Evolutionary conservation across 1,284 basidiomycete species (phyloP).

Genomic region (Puccinia coronata): DNA sequence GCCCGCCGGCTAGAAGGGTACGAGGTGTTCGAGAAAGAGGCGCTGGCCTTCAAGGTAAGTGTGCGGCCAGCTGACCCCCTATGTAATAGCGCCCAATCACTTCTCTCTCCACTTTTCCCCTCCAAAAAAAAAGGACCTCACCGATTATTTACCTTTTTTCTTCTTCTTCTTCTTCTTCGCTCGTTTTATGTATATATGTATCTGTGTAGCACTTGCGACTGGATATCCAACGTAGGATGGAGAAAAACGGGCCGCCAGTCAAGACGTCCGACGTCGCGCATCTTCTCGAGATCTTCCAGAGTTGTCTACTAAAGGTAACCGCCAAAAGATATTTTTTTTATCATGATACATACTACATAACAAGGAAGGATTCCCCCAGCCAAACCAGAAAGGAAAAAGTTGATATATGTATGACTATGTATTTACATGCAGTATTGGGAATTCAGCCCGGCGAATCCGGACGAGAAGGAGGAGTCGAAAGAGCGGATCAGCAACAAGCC

Average conservation of each 20-base stretch:
- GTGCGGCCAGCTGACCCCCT: no score
- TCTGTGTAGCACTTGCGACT: conserved; percentile 71
- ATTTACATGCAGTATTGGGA: conserved; percentile 50
- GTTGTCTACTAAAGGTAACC: conserved; percentile 33
- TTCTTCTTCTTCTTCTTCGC: not conserved
- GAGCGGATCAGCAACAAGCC: conserved; percentile 29
- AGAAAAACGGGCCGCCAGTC: conserved; percentile 60
- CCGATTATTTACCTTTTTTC: not conserved
- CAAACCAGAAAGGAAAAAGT: no score
- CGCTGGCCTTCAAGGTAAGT: conserved; percentile 69
- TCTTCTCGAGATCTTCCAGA: conserved; percentile 75
- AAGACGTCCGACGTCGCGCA: conserved; percentile 75
- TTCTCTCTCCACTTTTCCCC: not conserved
- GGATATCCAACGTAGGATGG: conserved; percentile 68
- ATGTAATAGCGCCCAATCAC: no score
- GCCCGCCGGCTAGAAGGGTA: conserved; percentile 68
- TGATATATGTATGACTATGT: no score
- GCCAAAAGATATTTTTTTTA: not conserved
- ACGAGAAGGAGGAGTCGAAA: not conserved
- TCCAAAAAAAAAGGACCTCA: not conserved
- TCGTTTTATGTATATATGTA: no score
- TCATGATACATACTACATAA: no score
- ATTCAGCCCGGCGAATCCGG: conserved; percentile 28
- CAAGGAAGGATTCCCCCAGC: no score
- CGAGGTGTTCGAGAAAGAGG: conserved; percentile 71